Evolutionary conservation across 1,139 yeast genomes (phyloP).

Genomic region (Chernovozyma aurita): DNA sequence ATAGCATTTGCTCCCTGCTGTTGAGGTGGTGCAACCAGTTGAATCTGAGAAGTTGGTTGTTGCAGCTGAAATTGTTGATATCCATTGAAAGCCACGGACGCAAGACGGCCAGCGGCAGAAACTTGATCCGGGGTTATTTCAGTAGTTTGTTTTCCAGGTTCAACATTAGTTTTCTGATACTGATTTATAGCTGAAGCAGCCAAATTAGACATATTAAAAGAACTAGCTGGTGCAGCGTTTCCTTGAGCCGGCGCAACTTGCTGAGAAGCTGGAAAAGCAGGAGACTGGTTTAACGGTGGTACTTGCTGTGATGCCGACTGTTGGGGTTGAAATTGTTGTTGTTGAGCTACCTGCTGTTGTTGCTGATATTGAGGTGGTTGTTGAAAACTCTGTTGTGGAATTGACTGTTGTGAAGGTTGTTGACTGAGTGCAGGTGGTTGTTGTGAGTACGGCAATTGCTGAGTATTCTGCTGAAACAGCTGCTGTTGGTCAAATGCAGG

Average conservation of each 20-base stretch:
- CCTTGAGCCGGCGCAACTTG: no score
- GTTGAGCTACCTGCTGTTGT: constrained; percentile 1
- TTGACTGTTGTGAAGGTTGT: constrained; percentile 1
- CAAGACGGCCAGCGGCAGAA: constrained; percentile 3
- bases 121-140: constrained; percentile 4
- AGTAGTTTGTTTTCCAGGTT: constrained; percentile 4
- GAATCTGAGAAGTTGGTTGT: no score
- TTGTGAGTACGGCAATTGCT: no score
- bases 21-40: no score
- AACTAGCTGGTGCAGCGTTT: no score
- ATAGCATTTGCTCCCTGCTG: no score
- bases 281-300: no score
- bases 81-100: constrained; percentile 4
- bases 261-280: not conserved
- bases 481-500: no score
- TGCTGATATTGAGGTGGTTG: not conserved
- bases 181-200: constrained; percentile 6
- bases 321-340: constrained; percentile 5
- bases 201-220: constrained; percentile 1
- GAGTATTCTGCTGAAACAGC: no score
- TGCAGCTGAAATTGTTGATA: constrained; percentile 9
- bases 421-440: no score
- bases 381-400: constrained; percentile 2
- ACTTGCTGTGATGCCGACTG: constrained; percentile 1
- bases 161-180: constrained; percentile 2